A percentile compares a stretch with the other conserved stretches of the same genome.
Evolutionary conservation across 495 filamentous ascomycete species (phyloP).

Genomic region (Penicillium malachiteum): DNA sequence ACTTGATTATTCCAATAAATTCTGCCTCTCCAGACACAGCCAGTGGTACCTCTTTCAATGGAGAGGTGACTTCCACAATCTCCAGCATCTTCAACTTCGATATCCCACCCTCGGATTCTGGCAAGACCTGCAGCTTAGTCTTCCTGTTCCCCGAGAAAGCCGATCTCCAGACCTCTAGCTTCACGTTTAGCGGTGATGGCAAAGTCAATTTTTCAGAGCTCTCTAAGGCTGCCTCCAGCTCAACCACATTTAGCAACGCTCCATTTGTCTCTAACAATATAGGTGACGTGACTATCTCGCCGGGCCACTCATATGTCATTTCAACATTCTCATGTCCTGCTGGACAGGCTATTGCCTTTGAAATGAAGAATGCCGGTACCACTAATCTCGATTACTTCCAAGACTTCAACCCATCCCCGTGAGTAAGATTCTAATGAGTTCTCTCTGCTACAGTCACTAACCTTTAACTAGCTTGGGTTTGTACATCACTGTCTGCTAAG

Average conservation of each 20-base stretch:
- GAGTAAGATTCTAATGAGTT: slow-evolving; percentile 14
- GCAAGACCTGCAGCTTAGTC: slow-evolving; percentile 62
- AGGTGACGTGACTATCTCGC: slow-evolving; percentile 47
- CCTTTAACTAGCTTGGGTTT: slow-evolving; percentile 6
- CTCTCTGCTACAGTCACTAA: neutral
- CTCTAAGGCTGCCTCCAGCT: slow-evolving; percentile 26
- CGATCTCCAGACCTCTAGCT: slow-evolving; percentile 55
- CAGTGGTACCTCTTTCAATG: slow-evolving; percentile 53
- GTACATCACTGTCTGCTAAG: slow-evolving; percentile 15
- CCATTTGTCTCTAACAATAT: slow-evolving; percentile 47
- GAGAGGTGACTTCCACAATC: slow-evolving; percentile 51
- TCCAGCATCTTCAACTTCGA: slow-evolving; percentile 72
- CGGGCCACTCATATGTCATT: slow-evolving; percentile 57
- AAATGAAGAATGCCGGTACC: slow-evolving; percentile 51
- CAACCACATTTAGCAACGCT: slow-evolving; percentile 52
- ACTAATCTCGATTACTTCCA: slow-evolving; percentile 61
- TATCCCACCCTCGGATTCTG: slow-evolving; percentile 51
- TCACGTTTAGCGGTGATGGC: slow-evolving; percentile 56
- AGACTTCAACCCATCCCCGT: slow-evolving; percentile 58
- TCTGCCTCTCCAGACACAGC: slow-evolving; percentile 50
- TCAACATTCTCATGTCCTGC: slow-evolving; percentile 56
- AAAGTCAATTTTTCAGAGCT: slow-evolving; percentile 53
- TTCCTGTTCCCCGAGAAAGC: slow-evolving; percentile 61
- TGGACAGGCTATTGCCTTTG: slow-evolving; percentile 48
- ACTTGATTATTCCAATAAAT: slow-evolving; percentile 66